Percentiles rank a stretch among this genome's conserved stretches.
Evolutionary conservation across 345 rosid species (phyloP).

Genomic region (Erodium maritimum): DNA sequence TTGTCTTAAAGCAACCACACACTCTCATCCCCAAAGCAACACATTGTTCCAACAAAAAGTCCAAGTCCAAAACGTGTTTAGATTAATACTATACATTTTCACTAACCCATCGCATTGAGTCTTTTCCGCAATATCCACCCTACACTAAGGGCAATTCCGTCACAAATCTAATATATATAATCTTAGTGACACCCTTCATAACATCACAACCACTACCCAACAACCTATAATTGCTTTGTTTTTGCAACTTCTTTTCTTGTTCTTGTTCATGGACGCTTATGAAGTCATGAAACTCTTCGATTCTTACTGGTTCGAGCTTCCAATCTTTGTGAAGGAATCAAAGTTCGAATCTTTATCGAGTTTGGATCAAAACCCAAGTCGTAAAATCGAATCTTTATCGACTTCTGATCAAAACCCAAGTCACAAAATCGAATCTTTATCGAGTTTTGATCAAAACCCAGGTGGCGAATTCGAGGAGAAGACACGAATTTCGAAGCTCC

Average conservation of each 20-base stretch:
- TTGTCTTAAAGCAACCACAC: background rate
- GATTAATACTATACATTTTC: background rate
- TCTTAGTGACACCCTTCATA: too few species aligned
- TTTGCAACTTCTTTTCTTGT: background rate
- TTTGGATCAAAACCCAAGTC: constrained; percentile 14
- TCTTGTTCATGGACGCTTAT: constrained; percentile 6
- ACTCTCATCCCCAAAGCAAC: background rate
- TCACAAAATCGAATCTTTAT: too few species aligned
- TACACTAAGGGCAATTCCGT: background rate
- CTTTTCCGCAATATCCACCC: background rate
- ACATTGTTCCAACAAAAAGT: background rate
- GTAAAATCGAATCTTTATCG: constrained; percentile 7
- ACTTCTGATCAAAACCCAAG: constrained; percentile 12
- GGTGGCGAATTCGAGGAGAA: constrained; percentile 16
- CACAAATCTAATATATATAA: background rate
- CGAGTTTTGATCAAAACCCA: constrained; percentile 4
- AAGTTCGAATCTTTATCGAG: background rate
- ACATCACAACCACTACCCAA: background rate
- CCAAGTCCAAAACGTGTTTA: background rate
- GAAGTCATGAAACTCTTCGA: constrained; percentile 29
- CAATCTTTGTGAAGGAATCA: constrained; percentile 24
- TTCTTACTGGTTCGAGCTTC: constrained; percentile 36
- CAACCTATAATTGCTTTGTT: background rate
- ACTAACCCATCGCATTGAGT: background rate
- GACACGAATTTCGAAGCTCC: constrained; percentile 4